A percentile compares a stretch with the other conserved stretches of the same genome.
Conservation (phyloP, 1,139 yeast species). For the Lodderomyces beijingensis region DNA sequence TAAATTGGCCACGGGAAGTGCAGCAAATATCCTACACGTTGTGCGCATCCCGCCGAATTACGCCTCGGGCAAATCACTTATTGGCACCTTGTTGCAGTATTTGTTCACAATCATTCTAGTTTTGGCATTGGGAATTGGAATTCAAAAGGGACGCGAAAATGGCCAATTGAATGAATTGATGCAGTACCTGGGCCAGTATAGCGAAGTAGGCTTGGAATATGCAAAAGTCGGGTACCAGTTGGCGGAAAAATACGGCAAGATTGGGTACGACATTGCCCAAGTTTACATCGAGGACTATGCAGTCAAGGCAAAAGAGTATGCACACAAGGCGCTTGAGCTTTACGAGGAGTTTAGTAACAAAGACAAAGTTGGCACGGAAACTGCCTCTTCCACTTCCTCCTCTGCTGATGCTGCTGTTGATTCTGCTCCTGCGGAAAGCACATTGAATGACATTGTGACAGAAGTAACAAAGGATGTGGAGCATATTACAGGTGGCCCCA, state of each 20-base stretch:
- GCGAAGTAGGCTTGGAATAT: constrained; percentile 17
- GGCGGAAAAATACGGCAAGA: constrained; percentile 16
- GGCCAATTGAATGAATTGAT: constrained; percentile 30
- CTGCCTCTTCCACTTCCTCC: not conserved
- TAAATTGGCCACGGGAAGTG: constrained; percentile 72
- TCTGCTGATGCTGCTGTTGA: not conserved
- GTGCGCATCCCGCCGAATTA: constrained; percentile 54
- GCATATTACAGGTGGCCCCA: constrained; percentile 13
- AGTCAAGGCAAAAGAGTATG: constrained; percentile 22
- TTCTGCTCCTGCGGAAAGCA: constrained; percentile 9
- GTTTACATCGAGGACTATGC: constrained; percentile 17
- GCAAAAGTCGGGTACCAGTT: constrained; percentile 17
- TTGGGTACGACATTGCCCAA: constrained; percentile 17
- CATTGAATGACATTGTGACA: constrained; percentile 15
- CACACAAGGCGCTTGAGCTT: constrained; percentile 19
- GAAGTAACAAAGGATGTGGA: constrained; percentile 20
- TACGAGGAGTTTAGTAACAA: constrained; percentile 40
- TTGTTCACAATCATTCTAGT: constrained; percentile 43
- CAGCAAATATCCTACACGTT: constrained; percentile 71
- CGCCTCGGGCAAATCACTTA: constrained; percentile 39
- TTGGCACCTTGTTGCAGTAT: constrained; percentile 37
- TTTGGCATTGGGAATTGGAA: constrained; percentile 40
- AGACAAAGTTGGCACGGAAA: constrained; percentile 14
- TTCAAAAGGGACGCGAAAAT: constrained; percentile 36
- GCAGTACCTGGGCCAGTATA: constrained; percentile 17